Evolutionary conservation across 805 yeast genomes (phyloP), one percentile per base, ranked within the genome.

Genomic region (Metschnikowia kofuensis): DNA sequence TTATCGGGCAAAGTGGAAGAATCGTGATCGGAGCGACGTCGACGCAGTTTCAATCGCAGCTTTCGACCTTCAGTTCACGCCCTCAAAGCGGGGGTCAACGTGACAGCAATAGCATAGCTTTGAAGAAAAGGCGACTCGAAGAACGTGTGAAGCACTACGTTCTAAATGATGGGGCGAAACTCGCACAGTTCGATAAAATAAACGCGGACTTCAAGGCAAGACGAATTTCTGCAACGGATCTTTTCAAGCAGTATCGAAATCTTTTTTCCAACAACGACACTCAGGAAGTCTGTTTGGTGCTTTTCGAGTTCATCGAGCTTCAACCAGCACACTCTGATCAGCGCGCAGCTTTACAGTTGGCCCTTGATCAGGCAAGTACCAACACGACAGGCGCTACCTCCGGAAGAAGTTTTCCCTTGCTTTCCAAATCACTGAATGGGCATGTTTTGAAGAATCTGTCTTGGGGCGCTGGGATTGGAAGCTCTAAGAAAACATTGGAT

Each of bases 81-180:
- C 44, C 52, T 47, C 47, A 52, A 5, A 64, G 58, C 21, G 14
- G 11, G 9, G 28, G n/a, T 16, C 44, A 28, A 44, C 70, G 67
- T 27, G 60, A 57, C 30, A 56, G 56, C n/a, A 80, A 76, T 47
- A 65, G 80, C 1, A 64, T 67, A 10, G 80, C 77, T 31, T 66
- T 74, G 38, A 86, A 81, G 56, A 76, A 71, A 52, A 68, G 76
- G 61, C 76, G 96, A 56, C 74, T 89, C 29, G 92, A 87, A 53
- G 96, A 89, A 63, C 75, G 96, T 60, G 96, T 96, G 1, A 83
- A 85, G 62, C 90, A 87, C 63, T 87, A 89, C 62, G 67, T 87
- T 45, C 75, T 80, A 44, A 82, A 84, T 55, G 74, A 83, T 29
- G 64, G 64, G 11, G 63, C 66, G 7, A 71, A 71, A 8, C 72